Base-by-base conservation (phyloP, 768 basidiomycete species). In the Boletales sp. region DNA sequence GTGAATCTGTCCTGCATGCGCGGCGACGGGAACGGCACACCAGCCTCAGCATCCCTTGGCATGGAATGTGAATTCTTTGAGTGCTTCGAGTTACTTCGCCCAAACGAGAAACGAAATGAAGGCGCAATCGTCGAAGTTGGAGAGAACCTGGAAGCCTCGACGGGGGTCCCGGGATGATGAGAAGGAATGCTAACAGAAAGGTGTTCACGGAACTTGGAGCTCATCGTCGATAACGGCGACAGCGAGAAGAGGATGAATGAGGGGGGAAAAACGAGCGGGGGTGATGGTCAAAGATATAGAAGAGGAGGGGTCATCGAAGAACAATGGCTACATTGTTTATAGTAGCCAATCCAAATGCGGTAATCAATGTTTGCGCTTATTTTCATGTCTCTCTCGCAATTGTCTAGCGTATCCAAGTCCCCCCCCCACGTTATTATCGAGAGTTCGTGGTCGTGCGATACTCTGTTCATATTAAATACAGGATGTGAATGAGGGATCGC, bases 141-240 rank as follows among this genome's bases (percentile, higher is more conserved):
- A 17, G 76, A 77, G 60, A 77, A 75, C 41, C 63, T 74, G 39
- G 75, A 76, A 4, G 51, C 49, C 48, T 69, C 68, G 43, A 68
- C 34, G 4, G 61, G 62, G 13, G n/a, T n/a, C n/a, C 58, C 40
- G n/a, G 30, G 30, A 46, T 52, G 36, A 11, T 48, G 41, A 27
- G 51, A 43, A 17, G 58, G 52, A 36, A 40, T 34, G 29, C 51
- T 32, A 14, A 69, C 36, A 18, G 64, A 66, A 15, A 68, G 56
- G 37, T 69, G 64, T 45, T 68, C 67, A 35, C 60, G 62, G 48
- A 68, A 68, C 31, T 58, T 65, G 3, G 66, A 67, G 55, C 50
- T 52, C 65, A 66, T 67, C 53, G 44, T 48, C 4, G 11, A 42
- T 13, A 3, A 24, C 8, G 27, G 31, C 6, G 47, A 47, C 18